These are phyloP conservation scores for Salvia sclarea DNA, from an alignment of 305 asterid species.

Conservation along the genomic window DNA sequence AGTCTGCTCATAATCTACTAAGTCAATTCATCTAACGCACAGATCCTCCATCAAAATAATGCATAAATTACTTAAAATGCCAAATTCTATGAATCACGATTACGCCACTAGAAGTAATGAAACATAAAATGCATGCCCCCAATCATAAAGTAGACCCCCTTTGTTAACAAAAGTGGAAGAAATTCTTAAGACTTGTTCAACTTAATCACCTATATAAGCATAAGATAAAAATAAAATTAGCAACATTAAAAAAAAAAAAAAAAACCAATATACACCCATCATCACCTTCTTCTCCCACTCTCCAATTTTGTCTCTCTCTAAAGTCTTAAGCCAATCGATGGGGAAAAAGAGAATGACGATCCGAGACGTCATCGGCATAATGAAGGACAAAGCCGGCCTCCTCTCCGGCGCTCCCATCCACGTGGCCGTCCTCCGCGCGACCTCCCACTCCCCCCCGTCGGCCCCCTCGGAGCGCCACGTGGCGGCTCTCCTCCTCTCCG, in stretches of 20 bases:
- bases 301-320: background rate
- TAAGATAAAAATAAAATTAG: background rate
- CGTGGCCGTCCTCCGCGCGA: constrained; percentile 74
- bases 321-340: constrained; percentile 51
- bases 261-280: background rate
- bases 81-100: no score
- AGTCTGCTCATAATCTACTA: background rate
- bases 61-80: background rate
- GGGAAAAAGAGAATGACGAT: constrained; percentile 44
- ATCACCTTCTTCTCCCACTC: background rate
- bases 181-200: background rate
- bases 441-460: constrained; percentile 59
- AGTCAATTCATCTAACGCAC: background rate
- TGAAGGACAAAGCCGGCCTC: constrained; percentile 80
- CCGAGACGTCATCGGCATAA: constrained; percentile 55
- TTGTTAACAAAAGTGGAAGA: background rate
- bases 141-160: background rate
- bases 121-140: background rate
- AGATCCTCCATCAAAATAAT: background rate
- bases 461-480: constrained; percentile 54
- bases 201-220: background rate
- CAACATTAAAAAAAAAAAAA: background rate
- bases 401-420: constrained; percentile 54
- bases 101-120: no score
- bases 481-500: constrained; percentile 62